Conservation (phyloP, 1,139 yeast genomes). For the Citeromyces hawaiiensis region DNA sequence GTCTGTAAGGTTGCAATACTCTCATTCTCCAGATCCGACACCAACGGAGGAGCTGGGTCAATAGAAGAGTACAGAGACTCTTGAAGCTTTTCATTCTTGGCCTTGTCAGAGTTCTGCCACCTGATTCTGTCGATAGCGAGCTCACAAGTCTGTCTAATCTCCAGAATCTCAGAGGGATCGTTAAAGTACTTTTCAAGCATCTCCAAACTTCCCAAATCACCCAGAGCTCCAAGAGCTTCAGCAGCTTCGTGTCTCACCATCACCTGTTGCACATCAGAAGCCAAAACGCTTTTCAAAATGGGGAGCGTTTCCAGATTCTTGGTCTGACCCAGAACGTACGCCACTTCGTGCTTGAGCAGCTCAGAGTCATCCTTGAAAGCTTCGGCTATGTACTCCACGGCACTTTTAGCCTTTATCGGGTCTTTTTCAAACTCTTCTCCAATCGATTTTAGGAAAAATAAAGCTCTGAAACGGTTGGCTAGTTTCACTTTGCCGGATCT, state of each 20-base stretch:
- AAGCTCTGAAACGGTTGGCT: conserved; percentile 84
- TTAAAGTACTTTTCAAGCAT: conserved; percentile 52
- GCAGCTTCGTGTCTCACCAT: conserved; percentile 99
- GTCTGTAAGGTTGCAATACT: conserved; percentile 50
- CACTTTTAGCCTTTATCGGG: conserved; percentile 39
- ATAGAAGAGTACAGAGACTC: conserved; percentile 72
- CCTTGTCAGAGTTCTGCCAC: conserved; percentile 70
- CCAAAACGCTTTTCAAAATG: conserved; percentile 58
- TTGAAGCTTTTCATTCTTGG: conserved; percentile 56
- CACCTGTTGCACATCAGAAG: conserved; percentile 55
- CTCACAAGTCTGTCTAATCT: conserved; percentile 95
- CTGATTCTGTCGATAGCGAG: conserved; percentile 88
- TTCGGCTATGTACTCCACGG: conserved; percentile 77
- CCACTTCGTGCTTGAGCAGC: conserved; percentile 92
- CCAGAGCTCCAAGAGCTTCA: conserved; percentile 94
- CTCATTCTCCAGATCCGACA: conserved; percentile 32
- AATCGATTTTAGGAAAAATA: conserved; percentile 76
- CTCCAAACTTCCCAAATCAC: conserved; percentile 63
- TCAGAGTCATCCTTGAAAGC: conserved; percentile 78
- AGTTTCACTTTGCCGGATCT: conserved; percentile 54
- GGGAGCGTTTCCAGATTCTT: conserved; percentile 70
- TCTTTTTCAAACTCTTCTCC: conserved; percentile 47
- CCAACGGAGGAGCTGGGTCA: conserved; percentile 96
- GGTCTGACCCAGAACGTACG: conserved; percentile 96
- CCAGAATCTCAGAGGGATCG: conserved; percentile 58